These are phyloP conservation scores for Trichocladium antarcticum DNA, from an alignment of 495 filamentous ascomycete species.

Conservation along the genomic window DNA sequence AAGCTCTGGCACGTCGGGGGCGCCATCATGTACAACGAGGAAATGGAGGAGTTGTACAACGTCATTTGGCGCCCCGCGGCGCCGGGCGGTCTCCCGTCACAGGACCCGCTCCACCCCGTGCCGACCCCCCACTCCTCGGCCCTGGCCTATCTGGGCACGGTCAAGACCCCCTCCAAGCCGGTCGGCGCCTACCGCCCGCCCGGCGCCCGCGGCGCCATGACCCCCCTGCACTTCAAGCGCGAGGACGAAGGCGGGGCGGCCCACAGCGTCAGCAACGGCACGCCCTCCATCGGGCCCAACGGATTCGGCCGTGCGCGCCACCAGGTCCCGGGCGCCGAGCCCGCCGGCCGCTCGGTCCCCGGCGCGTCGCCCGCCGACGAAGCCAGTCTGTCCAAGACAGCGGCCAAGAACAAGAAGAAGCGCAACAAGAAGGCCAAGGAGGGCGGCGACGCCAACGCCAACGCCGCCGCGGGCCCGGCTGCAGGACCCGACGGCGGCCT, in stretches of 20 bases:
- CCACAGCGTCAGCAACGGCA: conserved; percentile 68
- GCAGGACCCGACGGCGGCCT: conserved; percentile 29
- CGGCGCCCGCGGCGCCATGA: conserved; percentile 80
- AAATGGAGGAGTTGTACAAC: conserved; percentile 87
- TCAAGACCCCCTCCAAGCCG: conserved; percentile 87
- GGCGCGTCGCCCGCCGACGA: conserved; percentile 58
- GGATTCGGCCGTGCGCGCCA: conserved; percentile 65
- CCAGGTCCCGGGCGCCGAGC: conserved; percentile 43
- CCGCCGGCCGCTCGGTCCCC: conserved; percentile 46
- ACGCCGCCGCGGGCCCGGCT: no score
- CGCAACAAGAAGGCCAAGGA: conserved; percentile 89
- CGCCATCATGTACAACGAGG: conserved; percentile 84
- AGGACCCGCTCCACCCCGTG: conserved; percentile 64
- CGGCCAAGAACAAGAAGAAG: conserved; percentile 98
- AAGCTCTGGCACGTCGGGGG: conserved; percentile 92
- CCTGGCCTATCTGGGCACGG: conserved; percentile 64
- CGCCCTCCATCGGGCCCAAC: conserved; percentile 52
- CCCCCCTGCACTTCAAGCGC: conserved; percentile 89
- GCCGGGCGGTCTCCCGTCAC: conserved; percentile 45
- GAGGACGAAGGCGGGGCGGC: conserved; percentile 94
- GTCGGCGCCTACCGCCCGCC: conserved; percentile 92
- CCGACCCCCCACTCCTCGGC: conserved; percentile 80
- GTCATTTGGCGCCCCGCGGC: conserved; percentile 79
- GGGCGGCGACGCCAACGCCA: conserved; percentile 37
- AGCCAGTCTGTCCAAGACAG: conserved; percentile 68